Evolutionary conservation across 2,329 filamentous ascomycete genomes (phyloP).

Genomic region (Sodiomyces alkalinus): DNA sequence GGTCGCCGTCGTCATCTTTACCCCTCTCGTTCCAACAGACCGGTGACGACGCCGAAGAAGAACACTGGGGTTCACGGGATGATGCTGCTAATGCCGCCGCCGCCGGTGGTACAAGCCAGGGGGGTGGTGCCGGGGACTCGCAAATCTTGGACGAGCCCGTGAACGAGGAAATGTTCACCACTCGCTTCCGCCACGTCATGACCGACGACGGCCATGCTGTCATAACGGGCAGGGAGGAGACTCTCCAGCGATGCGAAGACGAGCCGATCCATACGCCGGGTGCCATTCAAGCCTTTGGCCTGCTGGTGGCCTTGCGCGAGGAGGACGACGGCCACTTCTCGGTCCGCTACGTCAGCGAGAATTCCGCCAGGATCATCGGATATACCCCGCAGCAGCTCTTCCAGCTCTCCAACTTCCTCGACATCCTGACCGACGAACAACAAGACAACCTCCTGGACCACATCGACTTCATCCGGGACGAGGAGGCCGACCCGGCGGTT

Average conservation of each 20-base stretch:
- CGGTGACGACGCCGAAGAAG: too few relatives aligned
- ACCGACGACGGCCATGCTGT: conserved; percentile 69
- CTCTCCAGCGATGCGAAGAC: conserved; percentile 70
- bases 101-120: neutral
- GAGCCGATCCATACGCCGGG: conserved; percentile 83
- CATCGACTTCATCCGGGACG: conserved; percentile 74
- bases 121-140: conserved; percentile 3
- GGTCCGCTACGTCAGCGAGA: conserved; percentile 68
- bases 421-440: conserved; percentile 72
- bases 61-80: too few relatives aligned
- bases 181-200: conserved; percentile 63
- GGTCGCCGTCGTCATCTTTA: too few relatives aligned
- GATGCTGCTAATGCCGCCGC: too few relatives aligned
- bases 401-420: conserved; percentile 57
- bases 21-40: too few relatives aligned
- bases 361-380: conserved; percentile 59
- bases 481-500: conserved; percentile 56
- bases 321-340: conserved; percentile 50
- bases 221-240: conserved; percentile 63
- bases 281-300: conserved; percentile 65
- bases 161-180: conserved; percentile 40
- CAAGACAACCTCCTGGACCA: conserved; percentile 73
- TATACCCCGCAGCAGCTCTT: conserved; percentile 68
- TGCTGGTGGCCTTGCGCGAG: conserved; percentile 60
- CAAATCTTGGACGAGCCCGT: neutral